A percentile compares a stretch with the other conserved stretches of the same genome.
Evolutionary conservation across 2,329 filamentous ascomycete genomes (phyloP).

Genomic region (Aureobasidium vineae): DNA sequence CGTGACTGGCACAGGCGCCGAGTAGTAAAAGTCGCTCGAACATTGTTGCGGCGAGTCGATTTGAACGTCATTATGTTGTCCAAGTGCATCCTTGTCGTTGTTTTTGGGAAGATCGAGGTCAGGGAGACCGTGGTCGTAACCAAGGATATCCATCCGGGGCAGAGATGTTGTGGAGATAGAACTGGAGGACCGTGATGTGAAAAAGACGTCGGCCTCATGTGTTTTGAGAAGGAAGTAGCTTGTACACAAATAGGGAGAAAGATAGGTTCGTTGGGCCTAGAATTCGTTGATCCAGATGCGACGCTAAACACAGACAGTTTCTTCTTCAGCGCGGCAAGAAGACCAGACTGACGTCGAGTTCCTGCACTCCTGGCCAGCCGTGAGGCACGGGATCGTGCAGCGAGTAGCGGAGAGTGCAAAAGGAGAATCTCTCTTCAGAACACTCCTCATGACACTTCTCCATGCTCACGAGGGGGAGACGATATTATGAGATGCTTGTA

Average conservation of each 20-base stretch:
- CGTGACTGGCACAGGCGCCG: conserved; percentile 63
- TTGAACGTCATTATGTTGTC: not conserved
- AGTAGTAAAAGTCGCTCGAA: conserved; percentile 58
- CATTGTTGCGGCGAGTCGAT: conserved; percentile 24
- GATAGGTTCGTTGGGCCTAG: conserved; percentile 15
- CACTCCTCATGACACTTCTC: not conserved
- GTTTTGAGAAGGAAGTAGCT: not conserved
- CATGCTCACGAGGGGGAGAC: not conserved
- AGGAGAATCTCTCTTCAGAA: not conserved
- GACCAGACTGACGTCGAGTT: not conserved
- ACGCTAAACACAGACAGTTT: conserved; percentile 22
- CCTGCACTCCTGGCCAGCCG: not conserved
- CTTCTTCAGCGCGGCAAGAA: conserved; percentile 4
- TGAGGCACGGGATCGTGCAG: not conserved
- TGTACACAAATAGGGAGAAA: not conserved
- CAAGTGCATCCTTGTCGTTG: conserved; percentile 22
- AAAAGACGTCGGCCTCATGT: not conserved
- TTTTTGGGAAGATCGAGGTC: conserved; percentile 24
- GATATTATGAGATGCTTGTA: not conserved
- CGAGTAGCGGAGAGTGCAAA: not conserved
- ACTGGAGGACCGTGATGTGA: not conserved
- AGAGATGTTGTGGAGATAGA: not conserved
- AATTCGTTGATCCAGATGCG: conserved; percentile 19
- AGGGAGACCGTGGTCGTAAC: conserved; percentile 22
- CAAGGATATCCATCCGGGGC: conserved; percentile 13